Evolutionary conservation across 2,329 filamentous ascomycete species (phyloP).

Genomic region (Fusarium luffae): DNA sequence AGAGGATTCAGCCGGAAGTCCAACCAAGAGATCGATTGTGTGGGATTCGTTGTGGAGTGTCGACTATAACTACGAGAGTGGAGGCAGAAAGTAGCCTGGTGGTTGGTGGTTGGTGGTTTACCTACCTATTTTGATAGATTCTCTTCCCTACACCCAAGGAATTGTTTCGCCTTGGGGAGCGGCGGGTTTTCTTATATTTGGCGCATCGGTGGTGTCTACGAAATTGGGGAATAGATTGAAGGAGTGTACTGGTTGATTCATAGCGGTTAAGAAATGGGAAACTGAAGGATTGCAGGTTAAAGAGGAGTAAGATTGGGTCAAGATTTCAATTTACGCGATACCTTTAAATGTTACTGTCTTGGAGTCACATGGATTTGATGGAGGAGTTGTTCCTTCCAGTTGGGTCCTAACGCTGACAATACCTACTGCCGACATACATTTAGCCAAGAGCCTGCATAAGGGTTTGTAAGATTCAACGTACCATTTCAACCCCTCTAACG

Average conservation of each 20-base stretch:
- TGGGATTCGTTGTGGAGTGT: slow-evolving; percentile 73
- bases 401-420: background rate
- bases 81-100: slow-evolving; percentile 41
- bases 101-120: background rate
- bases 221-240: slow-evolving; percentile 25
- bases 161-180: slow-evolving; percentile 17
- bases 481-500: background rate
- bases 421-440: background rate
- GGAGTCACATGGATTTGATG: background rate
- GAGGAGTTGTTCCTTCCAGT: background rate
- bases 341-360: slow-evolving; percentile 7
- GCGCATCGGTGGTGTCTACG: slow-evolving; percentile 26
- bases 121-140: background rate
- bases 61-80: slow-evolving; percentile 66
- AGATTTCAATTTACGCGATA: background rate
- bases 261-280: background rate
- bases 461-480: background rate
- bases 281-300: background rate
- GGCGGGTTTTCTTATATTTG: slow-evolving; percentile 23
- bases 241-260: slow-evolving; percentile 5
- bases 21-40: slow-evolving; percentile 64
- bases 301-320: background rate
- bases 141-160: slow-evolving; percentile 10
- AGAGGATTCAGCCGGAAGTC: slow-evolving; percentile 54
- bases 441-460: background rate